Percentiles rank a stretch among this genome's conserved stretches.
Evolutionary conservation across 495 filamentous ascomycete species (phyloP).

Genomic region (Baudoinia panamericana): DNA sequence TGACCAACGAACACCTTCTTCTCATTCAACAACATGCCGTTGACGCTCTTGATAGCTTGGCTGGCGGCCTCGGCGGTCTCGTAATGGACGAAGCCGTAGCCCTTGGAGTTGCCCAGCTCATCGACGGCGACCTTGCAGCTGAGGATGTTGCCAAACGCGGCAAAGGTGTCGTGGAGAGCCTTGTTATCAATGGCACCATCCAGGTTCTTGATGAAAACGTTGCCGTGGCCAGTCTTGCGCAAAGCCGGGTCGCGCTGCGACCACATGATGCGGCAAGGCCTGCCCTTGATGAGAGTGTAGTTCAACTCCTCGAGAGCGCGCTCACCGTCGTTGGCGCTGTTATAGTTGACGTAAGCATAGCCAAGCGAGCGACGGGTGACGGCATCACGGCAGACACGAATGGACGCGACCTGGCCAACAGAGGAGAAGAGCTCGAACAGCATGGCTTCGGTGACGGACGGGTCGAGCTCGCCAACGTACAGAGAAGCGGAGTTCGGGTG

Average conservation of each 20-base stretch:
- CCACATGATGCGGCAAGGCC: slow-evolving; percentile 99
- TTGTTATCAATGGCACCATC: slow-evolving; percentile 99
- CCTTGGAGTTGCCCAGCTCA: slow-evolving; percentile 89
- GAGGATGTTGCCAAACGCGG: slow-evolving; percentile 96
- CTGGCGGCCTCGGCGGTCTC: slow-evolving; percentile 96
- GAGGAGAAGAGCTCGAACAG: slow-evolving; percentile 99
- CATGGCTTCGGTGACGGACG: slow-evolving; percentile 97
- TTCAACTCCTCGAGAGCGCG: slow-evolving; percentile 98
- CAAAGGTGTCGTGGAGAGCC: slow-evolving; percentile 98
- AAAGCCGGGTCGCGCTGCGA: slow-evolving; percentile 98
- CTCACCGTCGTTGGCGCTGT: slow-evolving; percentile 90
- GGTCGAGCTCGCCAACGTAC: slow-evolving; percentile 97
- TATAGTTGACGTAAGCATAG: slow-evolving; percentile 99
- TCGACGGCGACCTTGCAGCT: slow-evolving; percentile 99
- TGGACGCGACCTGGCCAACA: slow-evolving; percentile 97
- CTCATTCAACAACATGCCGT: slow-evolving; percentile 98
- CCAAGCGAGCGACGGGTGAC: slow-evolving; percentile 97
- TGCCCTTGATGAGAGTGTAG: slow-evolving; percentile 98
- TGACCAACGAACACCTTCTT: slow-evolving; percentile 99
- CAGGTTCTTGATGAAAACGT: slow-evolving; percentile 99
- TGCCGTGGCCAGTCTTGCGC: slow-evolving; percentile 98
- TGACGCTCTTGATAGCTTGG: slow-evolving; percentile 98
- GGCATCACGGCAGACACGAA: slow-evolving; percentile 98
- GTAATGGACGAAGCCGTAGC: slow-evolving; percentile 99
- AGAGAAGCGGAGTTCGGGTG: slow-evolving; percentile 91